These are phyloP conservation scores for Mortierella sp. DNA, from an alignment of 371 early-diverging fungal species.

Conservation along the genomic window DNA sequence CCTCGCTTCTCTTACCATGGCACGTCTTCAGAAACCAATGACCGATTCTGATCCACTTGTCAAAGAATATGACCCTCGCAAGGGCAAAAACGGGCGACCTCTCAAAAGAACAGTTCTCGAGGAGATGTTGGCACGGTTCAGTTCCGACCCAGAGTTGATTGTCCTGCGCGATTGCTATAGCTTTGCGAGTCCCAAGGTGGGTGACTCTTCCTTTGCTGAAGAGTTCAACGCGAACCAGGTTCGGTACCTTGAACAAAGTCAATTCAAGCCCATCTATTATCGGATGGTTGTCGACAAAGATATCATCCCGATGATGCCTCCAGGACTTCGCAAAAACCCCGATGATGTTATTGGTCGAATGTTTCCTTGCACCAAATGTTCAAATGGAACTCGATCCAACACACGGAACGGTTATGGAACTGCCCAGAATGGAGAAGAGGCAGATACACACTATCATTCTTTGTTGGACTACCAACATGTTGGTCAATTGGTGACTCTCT, in stretches of 20 bases:
- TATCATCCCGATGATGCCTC: conserved; percentile 39
- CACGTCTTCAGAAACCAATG: conserved; percentile 56
- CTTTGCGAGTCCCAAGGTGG: conserved; percentile 58
- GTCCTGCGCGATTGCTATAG: conserved; percentile 57
- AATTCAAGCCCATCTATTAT: conserved; percentile 28
- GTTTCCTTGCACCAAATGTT: conserved; percentile 24
- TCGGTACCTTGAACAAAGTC: conserved; percentile 5
- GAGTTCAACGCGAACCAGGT: conserved; percentile 34
- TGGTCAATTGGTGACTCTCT: conserved; percentile 34
- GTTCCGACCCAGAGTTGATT: conserved; percentile 11
- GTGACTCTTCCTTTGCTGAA: conserved; percentile 59
- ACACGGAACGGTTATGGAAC: conserved; percentile 1
- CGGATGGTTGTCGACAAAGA: conserved; percentile 43
- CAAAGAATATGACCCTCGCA: conserved; percentile 8
- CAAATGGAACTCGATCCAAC: background rate
- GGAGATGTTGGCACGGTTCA: conserved; percentile 38
- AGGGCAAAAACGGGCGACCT: conserved; percentile 10
- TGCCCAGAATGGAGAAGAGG: background rate
- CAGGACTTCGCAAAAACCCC: conserved; percentile 28
- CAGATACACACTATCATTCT: conserved; percentile 8
- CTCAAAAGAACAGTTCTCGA: conserved; percentile 25
- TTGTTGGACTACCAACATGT: conserved; percentile 42
- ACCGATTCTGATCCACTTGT: conserved; percentile 46
- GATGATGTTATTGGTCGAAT: conserved; percentile 15
- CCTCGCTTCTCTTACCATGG: conserved; percentile 58